Conservation (phyloP, 208 protist genomes). For the Crithidia fasciculata region DNA sequence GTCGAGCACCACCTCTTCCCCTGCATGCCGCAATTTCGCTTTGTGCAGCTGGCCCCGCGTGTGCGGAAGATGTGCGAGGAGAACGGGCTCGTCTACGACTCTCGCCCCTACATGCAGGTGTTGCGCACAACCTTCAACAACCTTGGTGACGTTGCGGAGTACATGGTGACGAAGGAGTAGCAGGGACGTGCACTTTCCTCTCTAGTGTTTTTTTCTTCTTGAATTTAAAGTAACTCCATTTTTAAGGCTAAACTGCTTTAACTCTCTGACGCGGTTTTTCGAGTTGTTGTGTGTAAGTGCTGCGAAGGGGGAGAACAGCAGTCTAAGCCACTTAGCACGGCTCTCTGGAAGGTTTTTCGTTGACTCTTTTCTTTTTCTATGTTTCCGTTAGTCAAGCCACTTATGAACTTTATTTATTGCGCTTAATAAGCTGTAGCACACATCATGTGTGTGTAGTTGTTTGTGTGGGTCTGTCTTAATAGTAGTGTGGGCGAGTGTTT, state of each 20-base stretch:
- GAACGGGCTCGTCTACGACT: constrained; percentile 70
- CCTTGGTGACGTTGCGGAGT: constrained; percentile 56
- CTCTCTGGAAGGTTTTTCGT: no score
- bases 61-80: constrained; percentile 63
- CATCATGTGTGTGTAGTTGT: no score
- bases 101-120: constrained; percentile 47
- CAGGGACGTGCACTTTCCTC: not conserved
- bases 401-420: no score
- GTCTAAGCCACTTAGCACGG: no score
- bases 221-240: constrained; percentile 1
- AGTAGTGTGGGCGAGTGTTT: no score
- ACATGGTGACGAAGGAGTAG: constrained; percentile 39
- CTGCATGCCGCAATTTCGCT: constrained; percentile 82
- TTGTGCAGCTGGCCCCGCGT: constrained; percentile 50
- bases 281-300: no score
- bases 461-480: no score
- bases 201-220: constrained; percentile 23
- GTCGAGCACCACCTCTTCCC: constrained; percentile 91
- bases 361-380: no score
- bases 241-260: constrained; percentile 5
- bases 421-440: not conserved
- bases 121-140: constrained; percentile 60
- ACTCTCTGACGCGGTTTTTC: no score
- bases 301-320: no score
- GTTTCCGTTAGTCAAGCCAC: no score